Conservation (phyloP, 2,329 filamentous ascomycete species). For the Aspergillus terreus region DNA sequence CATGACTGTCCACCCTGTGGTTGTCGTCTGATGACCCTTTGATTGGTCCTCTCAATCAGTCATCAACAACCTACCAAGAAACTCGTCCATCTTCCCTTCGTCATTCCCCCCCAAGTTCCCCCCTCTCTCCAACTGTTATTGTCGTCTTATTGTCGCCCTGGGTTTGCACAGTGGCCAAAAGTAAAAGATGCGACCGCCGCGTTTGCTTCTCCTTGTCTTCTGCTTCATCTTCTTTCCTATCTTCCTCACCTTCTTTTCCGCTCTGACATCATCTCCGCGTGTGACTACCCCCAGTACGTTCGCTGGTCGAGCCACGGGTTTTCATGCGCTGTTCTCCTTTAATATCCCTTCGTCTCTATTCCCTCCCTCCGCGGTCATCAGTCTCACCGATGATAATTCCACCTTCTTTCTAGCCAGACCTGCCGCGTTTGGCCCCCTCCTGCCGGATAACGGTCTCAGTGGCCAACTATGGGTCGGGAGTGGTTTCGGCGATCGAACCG, state of each 20-base stretch:
- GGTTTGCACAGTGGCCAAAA: not conserved
- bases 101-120: not conserved
- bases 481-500: constrained; percentile 72
- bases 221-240: constrained; percentile 48
- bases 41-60: constrained; percentile 30
- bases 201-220: constrained; percentile 43
- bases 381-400: constrained; percentile 94
- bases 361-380: constrained; percentile 91
- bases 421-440: constrained; percentile 81
- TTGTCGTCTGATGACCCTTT: constrained; percentile 27
- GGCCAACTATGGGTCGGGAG: constrained; percentile 91
- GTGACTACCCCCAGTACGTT: constrained; percentile 35
- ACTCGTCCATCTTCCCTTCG: not conserved
- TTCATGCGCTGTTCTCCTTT: constrained; percentile 64
- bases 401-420: constrained; percentile 93
- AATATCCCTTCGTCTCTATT: constrained; percentile 81
- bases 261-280: constrained; percentile 37
- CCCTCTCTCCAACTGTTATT: too few relatives aligned
- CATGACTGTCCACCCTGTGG: constrained; percentile 27
- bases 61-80: not conserved
- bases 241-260: constrained; percentile 46
- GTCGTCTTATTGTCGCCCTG: too few relatives aligned
- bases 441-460: constrained; percentile 74
- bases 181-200: constrained; percentile 45
- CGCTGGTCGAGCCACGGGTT: constrained; percentile 41